Conservation (phyloP, 257 asterid species). For the Paraleonurus japonicus region DNA sequence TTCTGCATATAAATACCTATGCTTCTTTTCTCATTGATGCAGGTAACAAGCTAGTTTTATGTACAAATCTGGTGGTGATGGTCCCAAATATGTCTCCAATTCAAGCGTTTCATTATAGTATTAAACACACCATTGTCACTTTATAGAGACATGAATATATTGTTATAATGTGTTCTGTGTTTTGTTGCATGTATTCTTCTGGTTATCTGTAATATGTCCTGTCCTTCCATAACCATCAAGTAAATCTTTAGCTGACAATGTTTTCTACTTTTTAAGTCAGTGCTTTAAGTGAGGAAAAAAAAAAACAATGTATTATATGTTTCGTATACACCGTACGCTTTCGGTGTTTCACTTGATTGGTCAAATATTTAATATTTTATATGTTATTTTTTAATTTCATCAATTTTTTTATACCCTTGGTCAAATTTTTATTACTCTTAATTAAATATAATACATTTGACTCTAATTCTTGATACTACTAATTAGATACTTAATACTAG, state of each 20-base stretch:
- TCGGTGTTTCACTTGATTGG: too few relatives aligned
- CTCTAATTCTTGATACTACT: too few relatives aligned
- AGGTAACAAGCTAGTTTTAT: background rate
- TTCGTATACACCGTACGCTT: too few relatives aligned
- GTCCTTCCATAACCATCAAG: background rate
- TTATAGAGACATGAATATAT: background rate
- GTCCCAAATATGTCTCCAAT: background rate
- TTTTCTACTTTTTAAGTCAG: background rate
- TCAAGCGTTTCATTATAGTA: background rate
- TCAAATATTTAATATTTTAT: too few relatives aligned
- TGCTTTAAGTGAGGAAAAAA: background rate
- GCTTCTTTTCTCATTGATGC: slow-evolving; percentile 13
- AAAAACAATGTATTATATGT: too few relatives aligned
- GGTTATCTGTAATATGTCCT: background rate
- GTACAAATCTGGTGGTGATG: background rate
- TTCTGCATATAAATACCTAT: background rate
- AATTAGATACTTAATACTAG: too few relatives aligned
- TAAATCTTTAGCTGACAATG: background rate
- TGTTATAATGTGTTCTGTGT: background rate
- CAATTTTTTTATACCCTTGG: too few relatives aligned
- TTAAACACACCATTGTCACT: background rate
- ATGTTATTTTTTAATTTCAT: too few relatives aligned
- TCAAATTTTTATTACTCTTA: too few relatives aligned
- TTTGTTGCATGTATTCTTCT: too few relatives aligned
- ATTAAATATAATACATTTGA: too few relatives aligned